These are phyloP conservation scores for Candida nanaspora DNA, from an alignment of 805 yeast species.

Conservation along the genomic window DNA sequence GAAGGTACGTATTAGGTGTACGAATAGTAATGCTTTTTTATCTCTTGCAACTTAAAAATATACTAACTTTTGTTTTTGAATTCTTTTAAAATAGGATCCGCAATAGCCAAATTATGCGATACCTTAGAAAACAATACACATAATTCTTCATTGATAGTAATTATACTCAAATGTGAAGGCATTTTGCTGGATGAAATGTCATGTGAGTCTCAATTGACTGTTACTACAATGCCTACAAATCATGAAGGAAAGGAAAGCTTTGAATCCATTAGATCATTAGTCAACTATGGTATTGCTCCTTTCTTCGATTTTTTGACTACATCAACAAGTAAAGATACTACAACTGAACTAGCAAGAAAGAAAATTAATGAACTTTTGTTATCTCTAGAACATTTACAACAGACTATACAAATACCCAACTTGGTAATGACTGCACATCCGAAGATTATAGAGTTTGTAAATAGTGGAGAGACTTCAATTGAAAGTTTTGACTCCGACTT, in stretches of 20 bases:
- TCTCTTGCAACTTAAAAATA: no score
- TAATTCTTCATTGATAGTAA: not conserved
- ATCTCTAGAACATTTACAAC: conserved; percentile 62
- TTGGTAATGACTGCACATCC: conserved; percentile 47
- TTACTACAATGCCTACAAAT: not conserved
- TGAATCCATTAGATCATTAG: conserved; percentile 50
- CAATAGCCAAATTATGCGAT: not conserved
- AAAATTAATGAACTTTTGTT: conserved; percentile 62
- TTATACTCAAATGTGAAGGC: not conserved
- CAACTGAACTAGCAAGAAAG: conserved; percentile 41
- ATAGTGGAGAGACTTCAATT: not conserved
- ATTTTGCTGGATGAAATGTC: not conserved
- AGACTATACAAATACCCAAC: conserved; percentile 63
- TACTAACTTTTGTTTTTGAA: no score
- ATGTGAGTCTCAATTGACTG: not conserved
- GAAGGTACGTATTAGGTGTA: conserved; percentile 1
- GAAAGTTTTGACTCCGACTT: conserved; percentile 11
- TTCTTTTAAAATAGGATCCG: not conserved
- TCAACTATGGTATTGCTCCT: conserved; percentile 60
- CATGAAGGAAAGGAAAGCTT: conserved; percentile 13
- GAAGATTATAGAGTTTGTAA: conserved; percentile 29
- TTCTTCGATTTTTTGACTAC: conserved; percentile 44
- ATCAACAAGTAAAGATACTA: conserved; percentile 16
- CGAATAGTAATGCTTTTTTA: no score
- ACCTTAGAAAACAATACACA: not conserved